A percentile compares a stretch with the other conserved stretches of the same genome.
phyloP scores from a whole-genome alignment of 1,284 basidiomycete species.

The Neolentinus lepideus region DNA sequence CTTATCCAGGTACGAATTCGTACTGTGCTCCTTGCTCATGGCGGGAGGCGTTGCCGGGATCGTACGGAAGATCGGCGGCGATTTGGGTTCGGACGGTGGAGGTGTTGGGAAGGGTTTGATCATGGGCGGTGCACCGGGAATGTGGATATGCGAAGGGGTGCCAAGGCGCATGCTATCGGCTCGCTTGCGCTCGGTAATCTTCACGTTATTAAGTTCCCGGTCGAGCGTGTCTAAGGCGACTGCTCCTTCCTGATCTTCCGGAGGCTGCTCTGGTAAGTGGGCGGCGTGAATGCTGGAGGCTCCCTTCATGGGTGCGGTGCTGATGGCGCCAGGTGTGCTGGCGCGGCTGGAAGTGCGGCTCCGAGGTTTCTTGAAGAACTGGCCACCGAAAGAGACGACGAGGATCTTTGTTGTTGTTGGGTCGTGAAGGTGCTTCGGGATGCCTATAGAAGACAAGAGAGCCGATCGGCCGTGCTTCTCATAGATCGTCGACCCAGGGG shows the following conservation, averaged over 20 bases:
- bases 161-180: not conserved
- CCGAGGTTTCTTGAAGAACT: slow-evolving; percentile 56
- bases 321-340: not conserved
- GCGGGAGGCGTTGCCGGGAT: slow-evolving; percentile 21
- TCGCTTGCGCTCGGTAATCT: not conserved
- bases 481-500: slow-evolving; percentile 38
- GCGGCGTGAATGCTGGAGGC: not conserved
- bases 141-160: slow-evolving; percentile 23
- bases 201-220: not conserved
- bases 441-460: slow-evolving; percentile 49
- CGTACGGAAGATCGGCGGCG: slow-evolving; percentile 12
- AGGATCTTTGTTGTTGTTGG: slow-evolving; percentile 47
- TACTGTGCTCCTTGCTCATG: not conserved
- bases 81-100: slow-evolving; percentile 7
- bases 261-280: not conserved
- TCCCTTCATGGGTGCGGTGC: not conserved
- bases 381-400: slow-evolving; percentile 74
- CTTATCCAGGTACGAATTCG: not conserved
- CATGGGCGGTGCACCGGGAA: slow-evolving; percentile 36
- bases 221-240: slow-evolving; percentile 7
- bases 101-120: slow-evolving; percentile 19
- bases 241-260: not conserved
- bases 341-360: slow-evolving; percentile 29
- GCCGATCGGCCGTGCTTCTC: slow-evolving; percentile 40
- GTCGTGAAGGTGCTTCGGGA: slow-evolving; percentile 46